Percentiles rank a stretch among this genome's conserved stretches.
Conservation (phyloP, 2,329 filamentous ascomycete species). For the Thelonectria rubi region DNA sequence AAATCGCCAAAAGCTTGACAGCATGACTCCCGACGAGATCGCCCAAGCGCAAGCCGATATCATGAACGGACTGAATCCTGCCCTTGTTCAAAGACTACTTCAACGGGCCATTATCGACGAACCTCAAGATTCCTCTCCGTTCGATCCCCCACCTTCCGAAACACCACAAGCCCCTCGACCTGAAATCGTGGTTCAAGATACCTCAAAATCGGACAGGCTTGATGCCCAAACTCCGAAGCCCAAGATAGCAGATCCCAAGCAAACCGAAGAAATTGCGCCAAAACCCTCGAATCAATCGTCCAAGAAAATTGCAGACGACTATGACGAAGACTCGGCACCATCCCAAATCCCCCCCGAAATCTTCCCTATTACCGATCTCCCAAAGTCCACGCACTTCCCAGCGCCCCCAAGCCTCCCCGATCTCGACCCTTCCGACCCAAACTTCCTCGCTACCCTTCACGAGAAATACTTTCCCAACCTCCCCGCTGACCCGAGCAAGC, state of each 20-base stretch:
- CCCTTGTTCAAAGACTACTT: conserved; percentile 79
- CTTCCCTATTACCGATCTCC: conserved; percentile 52
- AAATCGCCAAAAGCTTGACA: conserved; percentile 76
- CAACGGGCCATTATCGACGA: conserved; percentile 80
- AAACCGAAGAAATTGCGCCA: conserved; percentile 1
- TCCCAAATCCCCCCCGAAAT: conserved; percentile 53
- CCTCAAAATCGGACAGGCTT: conserved; percentile 23
- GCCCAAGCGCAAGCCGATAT: conserved; percentile 82
- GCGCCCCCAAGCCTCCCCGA: conserved; percentile 66
- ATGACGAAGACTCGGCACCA: conserved; percentile 56
- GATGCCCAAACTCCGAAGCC: conserved; percentile 12
- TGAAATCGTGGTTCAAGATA: conserved; percentile 50
- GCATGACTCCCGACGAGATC: conserved; percentile 86
- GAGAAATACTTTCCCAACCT: conserved; percentile 93
- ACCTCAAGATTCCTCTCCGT: conserved; percentile 52
- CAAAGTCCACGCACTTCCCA: conserved; percentile 69
- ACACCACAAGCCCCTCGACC: conserved; percentile 34
- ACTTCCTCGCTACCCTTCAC: conserved; percentile 87
- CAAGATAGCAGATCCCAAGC: not conserved
- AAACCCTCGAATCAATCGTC: conserved; percentile 15
- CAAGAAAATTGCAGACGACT: conserved; percentile 45
- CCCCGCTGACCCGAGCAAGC: conserved; percentile 81
- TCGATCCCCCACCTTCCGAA: conserved; percentile 48
- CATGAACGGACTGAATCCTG: conserved; percentile 78
- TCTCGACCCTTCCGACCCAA: conserved; percentile 82